Evolutionary conservation across 1,284 basidiomycete genomes (phyloP).

Genomic region (Naganishia albida): DNA sequence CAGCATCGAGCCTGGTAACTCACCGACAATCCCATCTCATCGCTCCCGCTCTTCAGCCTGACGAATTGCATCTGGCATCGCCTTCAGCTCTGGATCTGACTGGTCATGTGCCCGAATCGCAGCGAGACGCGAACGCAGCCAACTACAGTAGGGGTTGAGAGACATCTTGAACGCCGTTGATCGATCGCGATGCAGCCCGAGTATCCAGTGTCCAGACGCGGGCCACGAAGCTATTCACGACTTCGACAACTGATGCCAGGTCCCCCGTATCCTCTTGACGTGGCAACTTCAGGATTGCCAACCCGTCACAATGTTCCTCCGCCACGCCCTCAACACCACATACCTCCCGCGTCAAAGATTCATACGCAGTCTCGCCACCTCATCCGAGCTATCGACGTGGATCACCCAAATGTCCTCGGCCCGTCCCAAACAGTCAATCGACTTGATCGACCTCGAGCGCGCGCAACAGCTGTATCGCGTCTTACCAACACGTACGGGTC

Average conservation of each 20-base stretch:
- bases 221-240: background rate
- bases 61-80: too few relatives aligned
- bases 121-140: too few relatives aligned
- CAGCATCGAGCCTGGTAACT: too few relatives aligned
- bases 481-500: slow-evolving; percentile 68
- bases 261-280: too few relatives aligned
- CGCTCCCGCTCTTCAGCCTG: too few relatives aligned
- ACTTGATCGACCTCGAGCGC: slow-evolving; percentile 36
- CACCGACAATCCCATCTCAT: too few relatives aligned
- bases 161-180: slow-evolving; percentile 11
- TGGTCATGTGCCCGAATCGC: too few relatives aligned
- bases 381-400: slow-evolving; percentile 32
- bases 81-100: too few relatives aligned
- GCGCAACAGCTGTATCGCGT: slow-evolving; percentile 53
- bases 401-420: slow-evolving; percentile 36
- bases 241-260: background rate
- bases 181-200: background rate
- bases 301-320: background rate
- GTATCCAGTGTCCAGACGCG: background rate
- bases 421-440: slow-evolving; percentile 31
- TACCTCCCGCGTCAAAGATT: background rate
- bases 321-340: background rate
- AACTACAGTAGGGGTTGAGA: too few relatives aligned
- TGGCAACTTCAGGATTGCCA: too few relatives aligned
- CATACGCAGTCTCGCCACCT: too few relatives aligned